Conservation (phyloP, 2,329 filamentous ascomycete genomes). For the Verticillium klebahnii region DNA sequence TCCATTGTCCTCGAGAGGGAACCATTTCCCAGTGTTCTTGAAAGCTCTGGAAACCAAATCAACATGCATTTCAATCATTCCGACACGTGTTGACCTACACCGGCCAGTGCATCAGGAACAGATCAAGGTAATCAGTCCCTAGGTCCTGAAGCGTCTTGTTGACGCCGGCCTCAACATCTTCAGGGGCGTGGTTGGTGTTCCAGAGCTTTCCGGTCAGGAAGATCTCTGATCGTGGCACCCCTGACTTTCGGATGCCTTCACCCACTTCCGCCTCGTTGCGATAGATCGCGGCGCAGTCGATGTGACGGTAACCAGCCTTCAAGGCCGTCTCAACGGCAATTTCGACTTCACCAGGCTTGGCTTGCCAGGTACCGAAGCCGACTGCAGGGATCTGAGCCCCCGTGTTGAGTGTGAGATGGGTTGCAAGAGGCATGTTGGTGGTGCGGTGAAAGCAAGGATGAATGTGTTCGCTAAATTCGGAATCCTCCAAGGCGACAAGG, state of each 20-base stretch:
- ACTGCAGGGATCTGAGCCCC: conserved; percentile 15
- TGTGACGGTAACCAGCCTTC: conserved; percentile 36
- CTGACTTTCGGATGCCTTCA: conserved; percentile 32
- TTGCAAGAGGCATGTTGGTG: conserved; percentile 9
- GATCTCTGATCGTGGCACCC: conserved; percentile 33
- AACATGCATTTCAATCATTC: background rate
- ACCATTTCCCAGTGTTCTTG: conserved; percentile 45
- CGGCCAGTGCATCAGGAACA: conserved; percentile 48
- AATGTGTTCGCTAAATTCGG: background rate
- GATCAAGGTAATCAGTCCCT: conserved; percentile 46
- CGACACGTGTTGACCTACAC: conserved; percentile 15
- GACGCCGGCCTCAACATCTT: conserved; percentile 43
- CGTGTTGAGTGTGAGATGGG: conserved; percentile 15
- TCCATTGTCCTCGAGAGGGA: conserved; percentile 50
- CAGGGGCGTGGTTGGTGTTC: conserved; percentile 48
- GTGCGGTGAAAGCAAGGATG: background rate
- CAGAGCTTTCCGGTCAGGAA: conserved; percentile 58
- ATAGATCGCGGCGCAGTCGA: conserved; percentile 45
- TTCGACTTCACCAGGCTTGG: conserved; percentile 36
- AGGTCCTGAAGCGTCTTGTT: conserved; percentile 44
- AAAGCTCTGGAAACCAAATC: conserved; percentile 33
- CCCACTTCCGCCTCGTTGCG: conserved; percentile 39
- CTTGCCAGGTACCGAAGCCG: conserved; percentile 17
- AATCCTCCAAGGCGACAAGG: background rate
- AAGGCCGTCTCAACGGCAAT: conserved; percentile 43